Evolutionary conservation across 75 land plant species (phyloP).

Genomic region (Gnetum montanum): DNA sequence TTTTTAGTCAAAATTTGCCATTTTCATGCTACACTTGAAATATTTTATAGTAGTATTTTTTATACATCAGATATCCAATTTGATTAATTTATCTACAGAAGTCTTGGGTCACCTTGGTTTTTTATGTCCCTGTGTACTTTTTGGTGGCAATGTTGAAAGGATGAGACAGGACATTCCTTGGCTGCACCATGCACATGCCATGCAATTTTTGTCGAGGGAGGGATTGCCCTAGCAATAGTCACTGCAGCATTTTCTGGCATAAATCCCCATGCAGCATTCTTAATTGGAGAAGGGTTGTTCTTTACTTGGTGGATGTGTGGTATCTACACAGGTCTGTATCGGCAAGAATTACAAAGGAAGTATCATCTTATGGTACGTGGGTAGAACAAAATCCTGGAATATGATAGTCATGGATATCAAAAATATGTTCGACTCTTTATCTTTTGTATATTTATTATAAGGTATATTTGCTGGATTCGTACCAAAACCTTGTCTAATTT

Average conservation of each 20-base stretch:
- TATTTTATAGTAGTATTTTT: too few species aligned
- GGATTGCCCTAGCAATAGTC: slow-evolving; percentile 60
- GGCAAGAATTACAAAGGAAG: slow-evolving; percentile 72
- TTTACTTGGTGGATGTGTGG: slow-evolving; percentile 99
- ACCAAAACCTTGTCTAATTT: too few species aligned
- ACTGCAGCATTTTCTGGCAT: slow-evolving; percentile 63
- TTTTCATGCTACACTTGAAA: too few species aligned
- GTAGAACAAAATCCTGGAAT: too few species aligned
- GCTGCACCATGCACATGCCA: slow-evolving; percentile 80
- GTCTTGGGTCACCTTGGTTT: slow-evolving; percentile 65
- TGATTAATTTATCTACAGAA: too few species aligned
- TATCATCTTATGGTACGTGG: too few species aligned
- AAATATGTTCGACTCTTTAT: too few species aligned
- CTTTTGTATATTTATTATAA: too few species aligned
- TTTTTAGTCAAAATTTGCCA: too few species aligned
- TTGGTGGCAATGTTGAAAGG: slow-evolving; percentile 77
- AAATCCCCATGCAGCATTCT: slow-evolving; percentile 51
- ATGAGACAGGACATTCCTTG: slow-evolving; percentile 68
- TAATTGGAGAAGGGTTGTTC: slow-evolving; percentile 67
- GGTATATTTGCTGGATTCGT: too few species aligned
- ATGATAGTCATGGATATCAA: too few species aligned
- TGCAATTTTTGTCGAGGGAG: slow-evolving; percentile 91
- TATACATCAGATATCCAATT: too few species aligned
- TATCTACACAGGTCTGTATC: slow-evolving; percentile 71
- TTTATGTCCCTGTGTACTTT: slow-evolving; percentile 84